A percentile compares a stretch with the other conserved stretches of the same genome.
These are phyloP conservation scores for Elaeis guineensis DNA, from an alignment of 176 grass and related monocot species.

Conservation along the genomic window DNA sequence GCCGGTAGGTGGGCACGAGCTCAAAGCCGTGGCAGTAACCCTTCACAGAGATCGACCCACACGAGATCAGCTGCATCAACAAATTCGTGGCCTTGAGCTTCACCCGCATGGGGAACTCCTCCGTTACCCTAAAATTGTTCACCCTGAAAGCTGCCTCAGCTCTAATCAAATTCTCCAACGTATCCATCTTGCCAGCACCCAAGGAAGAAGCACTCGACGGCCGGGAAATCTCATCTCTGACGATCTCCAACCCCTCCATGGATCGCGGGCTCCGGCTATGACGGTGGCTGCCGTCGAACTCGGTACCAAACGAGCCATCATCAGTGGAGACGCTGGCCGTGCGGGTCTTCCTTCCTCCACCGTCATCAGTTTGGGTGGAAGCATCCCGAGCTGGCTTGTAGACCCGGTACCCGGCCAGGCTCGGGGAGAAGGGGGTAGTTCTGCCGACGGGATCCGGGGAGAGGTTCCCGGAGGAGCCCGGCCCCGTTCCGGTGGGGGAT, in stretches of 20 bases:
- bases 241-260: slow-evolving; percentile 20
- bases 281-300: slow-evolving; percentile 27
- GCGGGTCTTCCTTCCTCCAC: slow-evolving; percentile 18
- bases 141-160: slow-evolving; percentile 54
- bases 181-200: slow-evolving; percentile 48
- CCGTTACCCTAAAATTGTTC: slow-evolving; percentile 48
- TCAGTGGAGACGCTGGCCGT: slow-evolving; percentile 17
- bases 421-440: slow-evolving; percentile 30
- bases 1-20: slow-evolving; percentile 63
- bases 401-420: slow-evolving; percentile 43
- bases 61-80: slow-evolving; percentile 85
- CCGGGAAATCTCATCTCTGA: slow-evolving; percentile 32
- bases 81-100: slow-evolving; percentile 77
- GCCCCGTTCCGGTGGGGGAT: neutral
- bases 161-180: slow-evolving; percentile 86
- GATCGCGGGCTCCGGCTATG: neutral
- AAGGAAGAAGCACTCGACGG: slow-evolving; percentile 31
- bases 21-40: slow-evolving; percentile 61
- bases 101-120: slow-evolving; percentile 39
- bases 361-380: slow-evolving; percentile 74
- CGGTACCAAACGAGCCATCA: slow-evolving; percentile 19
- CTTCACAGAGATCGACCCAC: slow-evolving; percentile 78
- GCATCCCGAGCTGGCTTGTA: slow-evolving; percentile 74
- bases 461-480: neutral
- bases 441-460: neutral